Evolutionary conservation across 1,284 basidiomycete genomes (phyloP), one percentile per base, ranked within the genome.

Genomic region (Ceratobasidium sp.): DNA sequence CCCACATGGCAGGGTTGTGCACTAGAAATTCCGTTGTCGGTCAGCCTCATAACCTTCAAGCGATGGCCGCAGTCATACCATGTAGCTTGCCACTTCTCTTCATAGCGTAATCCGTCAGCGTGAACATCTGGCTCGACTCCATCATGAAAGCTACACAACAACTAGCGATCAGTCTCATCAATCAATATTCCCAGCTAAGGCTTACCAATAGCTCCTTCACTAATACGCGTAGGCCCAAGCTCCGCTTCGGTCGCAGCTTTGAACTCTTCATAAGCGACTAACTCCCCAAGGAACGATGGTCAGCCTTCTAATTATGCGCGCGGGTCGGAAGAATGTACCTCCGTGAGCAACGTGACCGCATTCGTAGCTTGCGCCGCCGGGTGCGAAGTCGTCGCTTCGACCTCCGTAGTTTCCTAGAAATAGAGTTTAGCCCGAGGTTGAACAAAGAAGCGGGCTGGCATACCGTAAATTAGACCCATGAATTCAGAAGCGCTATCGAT

Each of bases 1-100:
- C 87, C 89, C 89, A 91, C 87, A 90, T 89, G 81, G 85, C 86
- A 48, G 87, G 87, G 76, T 88, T 87, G 79, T 88, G 87, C 76
- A 85, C 87, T 88, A 64, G 5, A 19, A 22, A 31, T 41, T 41
- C 36, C 36, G 24, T 22, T 29, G 22, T 62, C 33, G 57, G 59
- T 17, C 44, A 59, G 19, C 44, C 24, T 22, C 14, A 57, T 5
- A 45, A 7, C 29, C 36, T 3, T 22, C 14, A 11, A 15, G 17
- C 7, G 45, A 19, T 66, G 50, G 14, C 6, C 59, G 29, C 29
- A 36, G 24, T 79, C 83, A 74, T 77, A 89, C 88, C 85, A 76
- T 90, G 88, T 17, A 89, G 82, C 69, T 87, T 88, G 17, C 87
- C 88, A 29, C 86, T 85, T 44, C 86, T 82, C 66, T 89, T 86